phyloP scores from a whole-genome alignment of 352 stramenopile species.

The Phytophthora pini region DNA sequence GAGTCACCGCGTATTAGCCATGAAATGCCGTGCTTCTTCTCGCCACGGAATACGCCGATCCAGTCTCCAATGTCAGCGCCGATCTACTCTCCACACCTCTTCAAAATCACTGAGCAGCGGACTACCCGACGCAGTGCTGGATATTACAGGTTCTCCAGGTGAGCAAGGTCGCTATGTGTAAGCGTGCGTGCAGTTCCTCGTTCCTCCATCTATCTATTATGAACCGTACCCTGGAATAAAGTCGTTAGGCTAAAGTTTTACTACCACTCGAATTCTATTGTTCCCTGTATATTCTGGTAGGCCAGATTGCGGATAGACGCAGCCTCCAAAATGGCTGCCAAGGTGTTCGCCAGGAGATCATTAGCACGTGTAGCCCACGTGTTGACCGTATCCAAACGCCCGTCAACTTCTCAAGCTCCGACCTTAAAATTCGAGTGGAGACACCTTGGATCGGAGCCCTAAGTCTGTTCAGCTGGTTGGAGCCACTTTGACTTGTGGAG shows the following conservation, averaged over 20 bases:
- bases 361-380: slow-evolving; percentile 7
- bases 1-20: slow-evolving; percentile 48
- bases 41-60: slow-evolving; percentile 39
- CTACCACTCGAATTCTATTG: no score
- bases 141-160: slow-evolving; percentile 40
- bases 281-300: background rate
- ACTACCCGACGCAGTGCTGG: slow-evolving; percentile 18
- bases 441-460: slow-evolving; percentile 12
- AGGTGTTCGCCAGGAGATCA: slow-evolving; percentile 2
- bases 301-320: slow-evolving; percentile 8
- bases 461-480: background rate
- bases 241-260: no score
- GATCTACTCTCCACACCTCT: slow-evolving; percentile 46
- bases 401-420: background rate
- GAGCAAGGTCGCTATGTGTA: slow-evolving; percentile 18
- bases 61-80: slow-evolving; percentile 37
- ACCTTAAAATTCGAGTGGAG: background rate
- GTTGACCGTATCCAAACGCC: background rate
- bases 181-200: slow-evolving; percentile 4
- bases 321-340: slow-evolving; percentile 1
- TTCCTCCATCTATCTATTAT: slow-evolving; percentile 25
- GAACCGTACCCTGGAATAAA: background rate
- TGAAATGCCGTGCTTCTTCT: slow-evolving; percentile 67
- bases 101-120: slow-evolving; percentile 41
- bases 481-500: background rate